phyloP scores from a whole-genome alignment of 2,329 filamentous ascomycete genomes.

The Mycosphaerella arachidis region DNA sequence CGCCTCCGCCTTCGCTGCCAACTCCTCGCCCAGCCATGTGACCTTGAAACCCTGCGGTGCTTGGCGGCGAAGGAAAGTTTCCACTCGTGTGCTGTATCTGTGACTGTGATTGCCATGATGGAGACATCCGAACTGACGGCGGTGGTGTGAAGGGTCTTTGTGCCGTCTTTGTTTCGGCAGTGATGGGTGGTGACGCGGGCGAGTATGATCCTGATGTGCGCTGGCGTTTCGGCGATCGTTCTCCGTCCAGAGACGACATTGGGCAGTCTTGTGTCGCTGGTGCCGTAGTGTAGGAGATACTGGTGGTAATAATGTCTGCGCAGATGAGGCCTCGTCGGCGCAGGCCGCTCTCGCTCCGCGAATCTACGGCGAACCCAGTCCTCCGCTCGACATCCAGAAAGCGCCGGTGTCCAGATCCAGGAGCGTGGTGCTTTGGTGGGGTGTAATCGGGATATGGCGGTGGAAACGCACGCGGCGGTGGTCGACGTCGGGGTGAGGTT shows the following conservation, averaged over 20 bases:
- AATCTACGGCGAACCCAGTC: background rate
- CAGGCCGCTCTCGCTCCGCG: background rate
- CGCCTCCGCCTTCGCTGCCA: conserved; percentile 23
- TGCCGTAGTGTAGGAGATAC: conserved; percentile 6
- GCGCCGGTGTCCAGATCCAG: background rate
- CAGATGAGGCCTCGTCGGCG: background rate
- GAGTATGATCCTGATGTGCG: conserved; percentile 38
- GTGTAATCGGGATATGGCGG: background rate
- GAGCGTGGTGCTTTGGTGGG: background rate
- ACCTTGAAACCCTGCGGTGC: conserved; percentile 33
- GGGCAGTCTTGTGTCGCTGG: conserved; percentile 6
- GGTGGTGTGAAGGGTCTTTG: conserved; percentile 40
- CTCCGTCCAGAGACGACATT: conserved; percentile 30
- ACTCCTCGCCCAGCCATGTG: conserved; percentile 22
- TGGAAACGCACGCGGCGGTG: background rate
- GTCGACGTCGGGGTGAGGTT: background rate
- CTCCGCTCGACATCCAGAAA: background rate
- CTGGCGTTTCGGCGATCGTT: conserved; percentile 35
- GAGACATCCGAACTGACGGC: conserved; percentile 45
- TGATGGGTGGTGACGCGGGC: conserved; percentile 34
- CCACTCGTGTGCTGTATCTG: conserved; percentile 15
- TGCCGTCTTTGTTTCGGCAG: conserved; percentile 41
- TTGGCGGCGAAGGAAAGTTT: conserved; percentile 40
- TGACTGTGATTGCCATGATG: conserved; percentile 38
- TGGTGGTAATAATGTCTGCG: conserved; percentile 12